Percentiles rank a stretch among this genome's conserved stretches.
These are phyloP conservation scores for Tricholoma terreum DNA, from an alignment of 768 basidiomycete species.

Conservation along the genomic window DNA sequence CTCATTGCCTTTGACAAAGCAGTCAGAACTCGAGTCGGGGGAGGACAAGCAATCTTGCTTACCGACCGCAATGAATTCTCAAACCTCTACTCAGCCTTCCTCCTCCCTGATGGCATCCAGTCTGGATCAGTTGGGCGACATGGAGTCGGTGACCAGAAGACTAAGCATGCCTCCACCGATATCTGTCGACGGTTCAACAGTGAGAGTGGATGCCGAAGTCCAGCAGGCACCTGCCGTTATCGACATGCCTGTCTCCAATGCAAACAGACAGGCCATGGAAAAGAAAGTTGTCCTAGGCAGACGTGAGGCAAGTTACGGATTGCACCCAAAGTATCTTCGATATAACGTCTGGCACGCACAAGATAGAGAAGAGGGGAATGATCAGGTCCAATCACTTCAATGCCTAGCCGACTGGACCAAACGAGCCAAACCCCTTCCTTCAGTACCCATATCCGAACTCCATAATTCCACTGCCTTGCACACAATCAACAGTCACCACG, in stretches of 20 bases:
- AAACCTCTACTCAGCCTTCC: not conserved
- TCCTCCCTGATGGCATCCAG: conserved; percentile 9
- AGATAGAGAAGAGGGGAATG: not conserved
- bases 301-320: conserved; percentile 14
- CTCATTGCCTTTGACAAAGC: conserved; percentile 15
- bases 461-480: conserved; percentile 12
- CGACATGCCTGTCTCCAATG: not conserved
- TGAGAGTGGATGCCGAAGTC: not conserved
- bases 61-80: conserved; percentile 5
- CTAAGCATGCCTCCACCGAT: not conserved
- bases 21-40: conserved; percentile 9
- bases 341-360: conserved; percentile 13
- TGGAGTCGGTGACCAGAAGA: no score
- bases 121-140: not conserved
- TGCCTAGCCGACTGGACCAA: conserved; percentile 17
- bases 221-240: not conserved
- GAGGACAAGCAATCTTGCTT: conserved; percentile 13
- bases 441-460: conserved; percentile 11
- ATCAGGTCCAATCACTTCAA: not conserved
- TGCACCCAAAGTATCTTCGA: conserved; percentile 9
- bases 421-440: conserved; percentile 9
- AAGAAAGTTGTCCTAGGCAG: conserved; percentile 15
- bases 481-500: conserved; percentile 19
- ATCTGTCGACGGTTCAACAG: conserved; percentile 2
- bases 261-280: not conserved